Base-by-base conservation (phyloP, 2,329 filamentous ascomycete genomes). In the Pseudogymnoascus sp. region DNA sequence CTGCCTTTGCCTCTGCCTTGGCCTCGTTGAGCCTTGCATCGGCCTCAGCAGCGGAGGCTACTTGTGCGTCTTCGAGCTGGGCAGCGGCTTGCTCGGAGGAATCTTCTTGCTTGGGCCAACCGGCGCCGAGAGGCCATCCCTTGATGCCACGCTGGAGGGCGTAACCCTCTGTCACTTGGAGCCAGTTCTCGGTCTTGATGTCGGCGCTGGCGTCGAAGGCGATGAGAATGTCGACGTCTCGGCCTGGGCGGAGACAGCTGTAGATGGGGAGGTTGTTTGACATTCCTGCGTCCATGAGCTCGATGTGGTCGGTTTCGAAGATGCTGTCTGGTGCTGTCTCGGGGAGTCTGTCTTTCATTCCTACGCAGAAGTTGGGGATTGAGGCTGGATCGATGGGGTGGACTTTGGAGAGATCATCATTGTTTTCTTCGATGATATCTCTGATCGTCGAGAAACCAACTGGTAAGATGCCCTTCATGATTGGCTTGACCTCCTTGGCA, bases 251-350 rank as follows among this genome's bases (percentile, higher is more conserved):
- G 15, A 99, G 85, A 3, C 97, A 82, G 0, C 94, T 94, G 72
- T 99, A 99, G 42, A 97, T 92, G 1, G 94, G 94, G 7, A 99
- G 80, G 71, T 99, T 99, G 73, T 99, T 97, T 66, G 90, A 95
- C 94, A 99, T 99, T 59, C 94, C 94, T 1, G 94, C 92, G 73
- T 99, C 94, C 92, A 97, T 97, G 13, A 93, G 81, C 66, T 90
- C 87, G 15, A 93, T 80, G 72, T 96, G 88, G 48, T 87, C 80
- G 12, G 80, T 81, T 15, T 84, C 79, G 69, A 89, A 86, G 39
- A 96, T 84, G 63, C 85, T 91, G 33, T 87, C 83, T 0, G 94
- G 92, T n/a, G 88, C 88, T 0, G 90, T 89, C 0, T 83, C 75
- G 0, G 91, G 88, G 5, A 99, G 79, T 64, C 84, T 80, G 10